Evolutionary conservation across 805 yeast species (phyloP).

Genomic region (Saccharomycopsis selenospora): DNA sequence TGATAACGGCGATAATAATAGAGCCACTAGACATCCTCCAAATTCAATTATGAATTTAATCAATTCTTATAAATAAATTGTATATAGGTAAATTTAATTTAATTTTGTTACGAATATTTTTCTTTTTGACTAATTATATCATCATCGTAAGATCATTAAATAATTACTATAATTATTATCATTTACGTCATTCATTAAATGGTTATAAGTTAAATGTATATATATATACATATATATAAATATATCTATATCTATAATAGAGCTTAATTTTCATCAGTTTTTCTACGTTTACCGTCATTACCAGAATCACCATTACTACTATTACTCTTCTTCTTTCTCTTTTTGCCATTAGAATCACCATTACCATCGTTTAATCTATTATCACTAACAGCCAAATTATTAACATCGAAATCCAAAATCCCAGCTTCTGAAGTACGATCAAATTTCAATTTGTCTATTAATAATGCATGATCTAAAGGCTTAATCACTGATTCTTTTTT

Average conservation of each 20-base stretch:
- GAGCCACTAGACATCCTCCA: not conserved
- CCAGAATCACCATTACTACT: not conserved
- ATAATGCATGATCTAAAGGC: conserved; percentile 14
- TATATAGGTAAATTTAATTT: no score
- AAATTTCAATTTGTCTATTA: conserved; percentile 16
- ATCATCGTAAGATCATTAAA: no score
- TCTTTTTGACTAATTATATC: no score
- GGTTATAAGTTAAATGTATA: no score
- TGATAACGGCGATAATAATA: not conserved
- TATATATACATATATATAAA: no score
- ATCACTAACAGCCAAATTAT: conserved; percentile 20
- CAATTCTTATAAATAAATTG: not conserved
- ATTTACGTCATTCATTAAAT: not conserved
- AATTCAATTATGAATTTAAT: conserved; percentile 11
- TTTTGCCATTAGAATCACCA: conserved; percentile 18
- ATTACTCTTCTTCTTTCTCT: conserved; percentile 14
- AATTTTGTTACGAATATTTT: no score
- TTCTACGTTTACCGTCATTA: conserved; percentile 14
- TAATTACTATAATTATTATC: no score
- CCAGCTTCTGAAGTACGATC: conserved; percentile 20
- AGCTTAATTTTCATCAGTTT: not conserved
- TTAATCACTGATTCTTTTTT: conserved; percentile 1
- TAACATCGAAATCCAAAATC: conserved; percentile 19
- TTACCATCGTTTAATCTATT: conserved; percentile 13
- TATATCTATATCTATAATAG: not conserved